Evolutionary conservation across 768 basidiomycete genomes (phyloP).

Genomic region (Phlegmacium glaucopus): DNA sequence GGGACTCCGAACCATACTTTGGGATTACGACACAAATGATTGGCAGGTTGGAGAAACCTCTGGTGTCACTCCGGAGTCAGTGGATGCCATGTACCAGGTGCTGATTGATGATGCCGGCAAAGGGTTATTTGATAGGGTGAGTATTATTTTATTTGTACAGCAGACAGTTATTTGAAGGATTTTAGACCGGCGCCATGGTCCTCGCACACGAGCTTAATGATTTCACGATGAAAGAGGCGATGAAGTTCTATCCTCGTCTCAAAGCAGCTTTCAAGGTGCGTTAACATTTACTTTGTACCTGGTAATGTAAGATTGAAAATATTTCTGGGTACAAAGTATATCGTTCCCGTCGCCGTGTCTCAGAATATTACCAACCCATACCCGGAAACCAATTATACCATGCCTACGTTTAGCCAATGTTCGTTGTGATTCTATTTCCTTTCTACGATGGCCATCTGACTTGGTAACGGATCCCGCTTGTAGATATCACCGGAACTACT

Average conservation of each 20-base stretch:
- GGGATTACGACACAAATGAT: slow-evolving; percentile 70
- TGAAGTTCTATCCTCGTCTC: slow-evolving; percentile 47
- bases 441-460: neutral
- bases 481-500: neutral
- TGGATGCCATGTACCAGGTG: slow-evolving; percentile 50
- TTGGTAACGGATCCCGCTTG: neutral
- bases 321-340: slow-evolving; percentile 24
- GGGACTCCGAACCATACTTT: slow-evolving; percentile 68
- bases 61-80: slow-evolving; percentile 37
- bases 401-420: slow-evolving; percentile 49
- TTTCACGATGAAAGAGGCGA: slow-evolving; percentile 58
- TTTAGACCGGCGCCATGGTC: slow-evolving; percentile 47
- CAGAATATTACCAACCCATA: slow-evolving; percentile 52
- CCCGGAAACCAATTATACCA: slow-evolving; percentile 39
- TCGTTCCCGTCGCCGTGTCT: slow-evolving; percentile 53
- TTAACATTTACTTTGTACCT: neutral
- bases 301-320: neutral
- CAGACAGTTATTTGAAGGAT: neutral
- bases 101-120: slow-evolving; percentile 46
- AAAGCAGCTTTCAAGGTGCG: slow-evolving; percentile 44
- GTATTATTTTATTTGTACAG: slow-evolving; percentile 5
- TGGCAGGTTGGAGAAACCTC: slow-evolving; percentile 57
- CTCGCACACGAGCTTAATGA: slow-evolving; percentile 59
- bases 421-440: slow-evolving; percentile 10
- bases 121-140: slow-evolving; percentile 38